Percentiles rank a stretch among this genome's conserved stretches.
phyloP scores from a whole-genome alignment of 2,329 filamentous ascomycete genomes.

The Aspergillus ochraceoroseus region DNA sequence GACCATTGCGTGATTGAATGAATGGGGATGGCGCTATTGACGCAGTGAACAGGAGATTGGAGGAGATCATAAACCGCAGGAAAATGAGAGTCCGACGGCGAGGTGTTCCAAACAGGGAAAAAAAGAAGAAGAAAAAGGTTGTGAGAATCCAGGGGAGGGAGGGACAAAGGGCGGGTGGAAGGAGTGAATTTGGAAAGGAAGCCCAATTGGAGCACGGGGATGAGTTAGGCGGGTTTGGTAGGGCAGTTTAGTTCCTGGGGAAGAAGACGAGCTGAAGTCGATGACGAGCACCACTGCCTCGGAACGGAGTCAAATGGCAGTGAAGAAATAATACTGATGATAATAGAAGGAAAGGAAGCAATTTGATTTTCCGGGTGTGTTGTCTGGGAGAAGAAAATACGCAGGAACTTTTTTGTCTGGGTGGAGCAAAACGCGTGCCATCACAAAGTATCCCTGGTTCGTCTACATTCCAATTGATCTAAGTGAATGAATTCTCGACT shows the following conservation, averaged over 20 bases:
- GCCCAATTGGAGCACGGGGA: slow-evolving; percentile 17
- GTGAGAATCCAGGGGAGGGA: slow-evolving; percentile 1
- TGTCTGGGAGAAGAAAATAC: slow-evolving; percentile 10
- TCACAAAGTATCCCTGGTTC: slow-evolving; percentile 12
- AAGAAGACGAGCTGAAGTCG: slow-evolving; percentile 5
- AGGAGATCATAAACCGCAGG: slow-evolving; percentile 12
- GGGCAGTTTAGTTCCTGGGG: slow-evolving; percentile 6
- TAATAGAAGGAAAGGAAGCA: too few relatives aligned
- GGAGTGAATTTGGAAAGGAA: slow-evolving; percentile 14
- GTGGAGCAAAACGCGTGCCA: slow-evolving; percentile 14
- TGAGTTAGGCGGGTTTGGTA: too few relatives aligned
- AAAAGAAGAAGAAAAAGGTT: slow-evolving; percentile 2
- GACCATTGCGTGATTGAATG: slow-evolving; percentile 29
- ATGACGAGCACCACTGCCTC: not conserved
- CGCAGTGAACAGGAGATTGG: slow-evolving; percentile 18
- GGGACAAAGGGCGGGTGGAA: slow-evolving; percentile 15
- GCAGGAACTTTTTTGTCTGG: slow-evolving; percentile 6
- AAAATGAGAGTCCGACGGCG: not conserved
- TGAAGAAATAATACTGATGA: too few relatives aligned
- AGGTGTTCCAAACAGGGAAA: slow-evolving; percentile 4
- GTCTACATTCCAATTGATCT: slow-evolving; percentile 1
- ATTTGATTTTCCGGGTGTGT: too few relatives aligned
- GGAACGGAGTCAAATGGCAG: not conserved
- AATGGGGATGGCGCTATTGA: slow-evolving; percentile 10
- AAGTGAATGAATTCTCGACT: not conserved